Evolutionary conservation across 2,329 filamentous ascomycete species (phyloP), one percentile per base, ranked within the genome.

Genomic region (Bipolaris zeicola): DNA sequence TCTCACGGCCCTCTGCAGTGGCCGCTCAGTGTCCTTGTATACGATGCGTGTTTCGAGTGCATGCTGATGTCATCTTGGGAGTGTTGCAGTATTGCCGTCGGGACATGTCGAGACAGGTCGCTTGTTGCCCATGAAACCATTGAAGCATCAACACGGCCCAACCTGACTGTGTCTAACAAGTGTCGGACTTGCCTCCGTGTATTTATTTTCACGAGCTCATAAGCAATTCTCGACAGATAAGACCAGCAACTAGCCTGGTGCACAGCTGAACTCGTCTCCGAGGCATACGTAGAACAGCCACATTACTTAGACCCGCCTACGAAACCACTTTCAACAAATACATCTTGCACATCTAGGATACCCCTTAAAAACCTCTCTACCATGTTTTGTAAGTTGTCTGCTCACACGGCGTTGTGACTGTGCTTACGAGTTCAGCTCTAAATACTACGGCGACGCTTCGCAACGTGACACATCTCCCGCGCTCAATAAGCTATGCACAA

Each of bases 391-490:
- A 69, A 39, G 67, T 38, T 14, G 28, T 18, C 18, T 7, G 16
- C 13, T 8, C 28, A 16, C 18, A 18, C 6, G 0, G 8, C 50
- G 31, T 5, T 3, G n/a, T 2, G 7, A 14, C 3, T n/a, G 0
- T 2, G 10, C 38, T 53, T 14, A 36, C n/a, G 41, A n/a, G 44
- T 53, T 6, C 57, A 76, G 73, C 71, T 20, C 61, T 76, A 57
- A 70, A 47, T 31, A 69, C 72, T 7, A 73, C 72, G 16, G 68
- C 69, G 10, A 70, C 58, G 7, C 66, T 76, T 11, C 66, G 70
- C 60, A 72, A 76, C 58, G 62, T 70, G 46, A 75, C 73, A 16
- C 67, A 65, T 24, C 66, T 77, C 26, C 73, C 73, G 1, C 38
- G 61, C 6, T 53, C 60, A n/a, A 67, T 63, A 1, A 60, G 65